A percentile compares a stretch with the other conserved stretches of the same genome.
phyloP scores from a whole-genome alignment of 1,284 basidiomycete species.

The Fomitopsis palustris region DNA sequence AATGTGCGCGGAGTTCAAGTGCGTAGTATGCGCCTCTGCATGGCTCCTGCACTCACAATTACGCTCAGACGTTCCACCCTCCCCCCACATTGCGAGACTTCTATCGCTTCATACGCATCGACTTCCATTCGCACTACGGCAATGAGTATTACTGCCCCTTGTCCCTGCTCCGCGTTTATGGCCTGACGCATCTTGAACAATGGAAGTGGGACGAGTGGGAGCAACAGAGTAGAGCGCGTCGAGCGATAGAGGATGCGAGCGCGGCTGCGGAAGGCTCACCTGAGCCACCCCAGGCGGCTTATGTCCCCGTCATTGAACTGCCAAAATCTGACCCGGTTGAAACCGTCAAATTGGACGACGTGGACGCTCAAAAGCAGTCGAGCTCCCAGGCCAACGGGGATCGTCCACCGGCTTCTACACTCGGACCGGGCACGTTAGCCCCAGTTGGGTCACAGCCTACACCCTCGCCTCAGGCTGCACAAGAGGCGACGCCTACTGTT shows the following conservation, averaged over 20 bases:
- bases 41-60: background rate
- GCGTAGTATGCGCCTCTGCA: conserved; percentile 21
- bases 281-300: conserved; percentile 15
- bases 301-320: conserved; percentile 8
- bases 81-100: conserved; percentile 72
- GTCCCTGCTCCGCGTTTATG: conserved; percentile 90
- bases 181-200: conserved; percentile 94
- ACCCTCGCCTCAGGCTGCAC: too few species aligned
- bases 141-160: conserved; percentile 97
- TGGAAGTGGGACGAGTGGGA: conserved; percentile 90
- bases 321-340: background rate
- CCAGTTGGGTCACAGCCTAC: too few species aligned
- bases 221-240: conserved; percentile 51
- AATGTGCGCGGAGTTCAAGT: conserved; percentile 94
- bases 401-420: background rate
- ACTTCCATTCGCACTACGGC: conserved; percentile 93
- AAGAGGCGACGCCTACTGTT: too few species aligned
- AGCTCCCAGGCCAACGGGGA: background rate
- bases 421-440: too few species aligned
- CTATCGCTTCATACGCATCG: conserved; percentile 91
- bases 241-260: conserved; percentile 21
- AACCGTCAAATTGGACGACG: background rate
- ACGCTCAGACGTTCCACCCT: conserved; percentile 69
- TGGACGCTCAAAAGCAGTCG: background rate
- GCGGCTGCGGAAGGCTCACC: conserved; percentile 22